These are phyloP conservation scores for Streptanthus diversifolius DNA, from an alignment of 345 rosid genomes.

Conservation along the genomic window DNA sequence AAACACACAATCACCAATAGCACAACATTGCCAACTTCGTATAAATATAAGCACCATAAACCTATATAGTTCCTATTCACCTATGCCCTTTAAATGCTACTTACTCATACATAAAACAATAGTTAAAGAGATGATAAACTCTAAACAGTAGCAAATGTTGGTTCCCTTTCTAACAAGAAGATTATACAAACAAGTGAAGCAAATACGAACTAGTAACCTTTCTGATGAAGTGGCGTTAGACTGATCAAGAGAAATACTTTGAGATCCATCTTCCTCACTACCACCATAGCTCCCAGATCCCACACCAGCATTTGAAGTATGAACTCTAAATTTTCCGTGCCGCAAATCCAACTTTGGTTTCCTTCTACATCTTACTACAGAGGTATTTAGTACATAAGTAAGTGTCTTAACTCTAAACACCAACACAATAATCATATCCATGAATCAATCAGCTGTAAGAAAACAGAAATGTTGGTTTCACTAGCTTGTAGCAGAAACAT, in stretches of 20 bases:
- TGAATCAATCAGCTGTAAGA: conserved; percentile 3
- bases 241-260: conserved; percentile 41
- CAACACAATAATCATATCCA: neutral
- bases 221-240: conserved; percentile 42
- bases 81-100: neutral
- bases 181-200: neutral
- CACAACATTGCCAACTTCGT: neutral
- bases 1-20: neutral
- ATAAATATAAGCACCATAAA: neutral
- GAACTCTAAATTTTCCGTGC: conserved; percentile 42
- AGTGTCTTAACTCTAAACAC: neutral
- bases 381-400: conserved; percentile 21
- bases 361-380: conserved; percentile 68
- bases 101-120: neutral
- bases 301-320: conserved; percentile 58
- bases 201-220: conserved; percentile 47
- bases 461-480: neutral
- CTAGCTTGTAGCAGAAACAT: neutral
- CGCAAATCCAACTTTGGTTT: conserved; percentile 37
- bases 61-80: neutral
- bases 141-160: neutral
- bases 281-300: conserved; percentile 68
- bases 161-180: neutral
- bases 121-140: neutral
- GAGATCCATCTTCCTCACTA: conserved; percentile 48